These are phyloP conservation scores for Beauveria sp. DNA, from an alignment of 2,329 filamentous ascomycete genomes.

Conservation along the genomic window DNA sequence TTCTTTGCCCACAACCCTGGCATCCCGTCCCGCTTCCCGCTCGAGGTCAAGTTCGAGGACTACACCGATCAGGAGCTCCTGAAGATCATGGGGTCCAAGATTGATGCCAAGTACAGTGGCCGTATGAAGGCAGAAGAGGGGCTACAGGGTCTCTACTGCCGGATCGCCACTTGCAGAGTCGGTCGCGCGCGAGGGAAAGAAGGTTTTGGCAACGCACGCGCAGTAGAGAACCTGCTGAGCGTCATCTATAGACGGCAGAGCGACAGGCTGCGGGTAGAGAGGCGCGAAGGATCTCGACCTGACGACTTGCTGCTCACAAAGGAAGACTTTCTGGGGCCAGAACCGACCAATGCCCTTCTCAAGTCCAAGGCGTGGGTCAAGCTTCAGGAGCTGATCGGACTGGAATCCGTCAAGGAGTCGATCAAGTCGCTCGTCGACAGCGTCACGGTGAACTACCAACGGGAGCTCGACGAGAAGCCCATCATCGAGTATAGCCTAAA, in stretches of 20 bases:
- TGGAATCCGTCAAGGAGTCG: constrained; percentile 54
- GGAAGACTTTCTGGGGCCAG: constrained; percentile 65
- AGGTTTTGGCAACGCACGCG: constrained; percentile 67
- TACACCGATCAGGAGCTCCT: constrained; percentile 60
- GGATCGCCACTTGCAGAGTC: constrained; percentile 54
- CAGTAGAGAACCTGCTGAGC: constrained; percentile 54
- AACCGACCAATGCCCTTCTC: constrained; percentile 46
- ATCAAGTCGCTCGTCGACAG: constrained; percentile 50
- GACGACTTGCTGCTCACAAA: constrained; percentile 55
- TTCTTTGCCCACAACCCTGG: constrained; percentile 71
- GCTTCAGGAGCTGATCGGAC: constrained; percentile 50
- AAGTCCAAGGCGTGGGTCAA: constrained; percentile 48
- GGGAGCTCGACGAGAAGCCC: constrained; percentile 56
- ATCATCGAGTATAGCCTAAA: constrained; percentile 57
- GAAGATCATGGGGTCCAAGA: constrained; percentile 48
- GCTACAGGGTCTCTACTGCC: constrained; percentile 50
- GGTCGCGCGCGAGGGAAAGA: constrained; percentile 54
- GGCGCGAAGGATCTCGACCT: constrained; percentile 30
- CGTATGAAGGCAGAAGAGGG: constrained; percentile 55
- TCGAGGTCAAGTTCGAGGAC: constrained; percentile 59
- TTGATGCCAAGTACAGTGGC: constrained; percentile 45
- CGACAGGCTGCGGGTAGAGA: constrained; percentile 41
- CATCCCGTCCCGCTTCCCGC: constrained; percentile 60
- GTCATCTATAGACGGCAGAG: constrained; percentile 52
- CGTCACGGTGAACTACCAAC: constrained; percentile 55